Conservation (phyloP, 176 grass and related monocot species). For the Avena atlantica region DNA sequence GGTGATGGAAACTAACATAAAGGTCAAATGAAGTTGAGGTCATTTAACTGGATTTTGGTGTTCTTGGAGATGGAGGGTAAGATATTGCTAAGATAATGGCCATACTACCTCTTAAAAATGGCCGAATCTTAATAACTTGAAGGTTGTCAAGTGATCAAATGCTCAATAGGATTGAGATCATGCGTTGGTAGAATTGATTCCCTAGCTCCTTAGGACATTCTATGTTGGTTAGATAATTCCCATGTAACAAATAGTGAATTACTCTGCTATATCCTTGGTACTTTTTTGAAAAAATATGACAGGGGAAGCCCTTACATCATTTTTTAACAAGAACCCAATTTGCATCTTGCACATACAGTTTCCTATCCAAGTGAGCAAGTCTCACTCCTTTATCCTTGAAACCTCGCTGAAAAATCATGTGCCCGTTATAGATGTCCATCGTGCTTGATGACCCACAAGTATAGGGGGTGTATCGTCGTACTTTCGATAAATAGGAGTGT, state of each 20-base stretch:
- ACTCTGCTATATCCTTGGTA: too few species aligned
- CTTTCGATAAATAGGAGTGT: too few species aligned
- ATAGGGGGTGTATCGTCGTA: too few species aligned
- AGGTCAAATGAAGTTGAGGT: not conserved
- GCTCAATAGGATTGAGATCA: not conserved
- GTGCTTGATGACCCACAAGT: too few species aligned
- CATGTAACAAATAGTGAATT: not conserved
- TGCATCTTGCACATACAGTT: too few species aligned
- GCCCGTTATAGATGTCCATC: too few species aligned
- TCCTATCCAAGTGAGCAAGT: too few species aligned
- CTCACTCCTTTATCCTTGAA: too few species aligned
- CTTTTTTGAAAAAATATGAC: too few species aligned
- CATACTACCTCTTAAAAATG: not conserved
- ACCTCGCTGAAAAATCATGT: too few species aligned
- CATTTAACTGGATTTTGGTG: not conserved
- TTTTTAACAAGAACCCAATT: too few species aligned
- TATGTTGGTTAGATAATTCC: not conserved
- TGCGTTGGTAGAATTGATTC: not conserved
- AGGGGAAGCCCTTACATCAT: too few species aligned
- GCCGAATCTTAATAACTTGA: not conserved
- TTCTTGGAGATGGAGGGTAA: not conserved
- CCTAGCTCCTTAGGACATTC: not conserved
- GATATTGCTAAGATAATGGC: not conserved
- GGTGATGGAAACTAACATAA: not conserved
- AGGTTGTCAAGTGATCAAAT: not conserved